These are phyloP conservation scores for Quercus gilva DNA, from an alignment of 306 rosid genomes.

Conservation along the genomic window DNA sequence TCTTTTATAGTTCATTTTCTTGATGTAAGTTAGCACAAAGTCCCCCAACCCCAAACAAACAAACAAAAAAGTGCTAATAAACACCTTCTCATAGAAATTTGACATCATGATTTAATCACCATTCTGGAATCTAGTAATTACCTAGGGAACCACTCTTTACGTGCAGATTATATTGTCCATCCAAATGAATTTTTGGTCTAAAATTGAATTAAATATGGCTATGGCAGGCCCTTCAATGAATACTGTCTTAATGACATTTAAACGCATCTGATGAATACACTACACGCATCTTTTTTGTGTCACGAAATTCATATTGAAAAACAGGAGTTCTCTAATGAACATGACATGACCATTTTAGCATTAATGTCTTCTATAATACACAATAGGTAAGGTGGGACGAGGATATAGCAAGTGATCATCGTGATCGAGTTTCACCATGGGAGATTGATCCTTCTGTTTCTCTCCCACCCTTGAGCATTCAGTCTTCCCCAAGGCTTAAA, in stretches of 20 bases:
- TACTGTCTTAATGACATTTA: neutral
- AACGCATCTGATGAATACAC: neutral
- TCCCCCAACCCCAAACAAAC: neutral
- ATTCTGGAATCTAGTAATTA: constrained; percentile 4
- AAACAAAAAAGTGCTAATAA: neutral
- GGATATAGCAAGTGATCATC: constrained; percentile 57
- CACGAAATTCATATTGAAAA: neutral
- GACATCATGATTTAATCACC: neutral
- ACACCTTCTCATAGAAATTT: neutral
- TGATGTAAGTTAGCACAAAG: neutral
- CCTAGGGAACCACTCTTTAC: neutral
- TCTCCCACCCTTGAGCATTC: constrained; percentile 82
- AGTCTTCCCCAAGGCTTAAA: constrained; percentile 90
- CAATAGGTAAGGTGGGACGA: constrained; percentile 94
- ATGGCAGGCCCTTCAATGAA: neutral
- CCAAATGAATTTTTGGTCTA: neutral
- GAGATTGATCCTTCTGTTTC: constrained; percentile 86
- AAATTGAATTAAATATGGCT: neutral
- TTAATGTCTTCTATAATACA: constrained; percentile 22
- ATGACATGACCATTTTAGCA: constrained; percentile 14
- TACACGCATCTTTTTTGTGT: neutral
- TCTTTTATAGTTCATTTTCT: neutral
- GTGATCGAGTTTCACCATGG: constrained; percentile 86
- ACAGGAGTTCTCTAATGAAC: neutral
- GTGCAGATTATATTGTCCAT: neutral